Evolutionary conservation across 1,284 basidiomycete genomes (phyloP).

Genomic region (Anthracocystis panici-leucophaei): DNA sequence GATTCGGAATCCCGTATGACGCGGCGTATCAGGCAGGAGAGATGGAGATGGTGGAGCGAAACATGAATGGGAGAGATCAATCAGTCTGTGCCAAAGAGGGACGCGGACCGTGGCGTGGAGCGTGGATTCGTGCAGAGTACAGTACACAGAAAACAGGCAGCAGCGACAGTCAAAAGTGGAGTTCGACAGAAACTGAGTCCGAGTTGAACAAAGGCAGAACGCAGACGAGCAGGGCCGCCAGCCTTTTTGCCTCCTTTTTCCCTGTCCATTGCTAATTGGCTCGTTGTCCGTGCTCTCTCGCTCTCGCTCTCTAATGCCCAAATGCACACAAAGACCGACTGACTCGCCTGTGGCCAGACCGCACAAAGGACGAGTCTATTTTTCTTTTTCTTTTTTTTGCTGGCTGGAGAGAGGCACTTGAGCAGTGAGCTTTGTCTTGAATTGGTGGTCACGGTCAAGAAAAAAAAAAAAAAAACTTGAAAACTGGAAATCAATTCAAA

Average conservation of each 20-base stretch:
- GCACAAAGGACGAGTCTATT: constrained; percentile 2
- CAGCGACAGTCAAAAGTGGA: constrained; percentile 5
- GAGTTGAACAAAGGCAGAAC: constrained; percentile 1
- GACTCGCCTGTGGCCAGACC: constrained; percentile 1
- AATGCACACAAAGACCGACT: neutral
- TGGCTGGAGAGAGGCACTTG: neutral
- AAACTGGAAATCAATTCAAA: constrained; percentile 1
- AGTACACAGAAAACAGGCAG: constrained; percentile 14
- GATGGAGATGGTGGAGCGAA: neutral
- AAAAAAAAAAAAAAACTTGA: neutral
- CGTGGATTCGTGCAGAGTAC: constrained; percentile 39
- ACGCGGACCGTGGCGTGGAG: constrained; percentile 39
- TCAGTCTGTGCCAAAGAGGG: neutral
- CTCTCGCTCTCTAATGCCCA: neutral
- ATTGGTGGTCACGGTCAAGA: neutral
- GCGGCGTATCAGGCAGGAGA: constrained; percentile 7
- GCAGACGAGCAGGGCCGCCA: constrained; percentile 34
- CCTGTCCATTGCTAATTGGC: constrained; percentile 7
- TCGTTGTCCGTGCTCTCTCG: constrained; percentile 6
- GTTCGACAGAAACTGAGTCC: neutral
- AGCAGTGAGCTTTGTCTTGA: neutral
- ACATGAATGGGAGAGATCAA: neutral
- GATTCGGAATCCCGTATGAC: constrained; percentile 12
- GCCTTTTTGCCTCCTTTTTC: constrained; percentile 1
- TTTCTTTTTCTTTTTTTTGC: neutral